These are phyloP conservation scores for Colletotrichum plurivorum DNA, from an alignment of 2,329 filamentous ascomycete genomes.

Conservation along the genomic window DNA sequence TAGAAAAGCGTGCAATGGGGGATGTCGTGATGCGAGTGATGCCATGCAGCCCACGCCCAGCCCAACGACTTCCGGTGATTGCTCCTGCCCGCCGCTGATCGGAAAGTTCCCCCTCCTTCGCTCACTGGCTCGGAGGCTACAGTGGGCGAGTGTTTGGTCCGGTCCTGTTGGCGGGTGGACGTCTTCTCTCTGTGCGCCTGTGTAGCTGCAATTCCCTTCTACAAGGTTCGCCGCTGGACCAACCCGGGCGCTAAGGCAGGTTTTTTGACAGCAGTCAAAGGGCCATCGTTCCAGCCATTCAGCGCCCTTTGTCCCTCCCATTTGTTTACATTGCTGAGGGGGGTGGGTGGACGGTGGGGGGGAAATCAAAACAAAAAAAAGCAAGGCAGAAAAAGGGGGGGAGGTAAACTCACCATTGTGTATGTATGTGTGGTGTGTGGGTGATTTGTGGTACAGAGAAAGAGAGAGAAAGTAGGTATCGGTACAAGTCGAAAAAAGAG, in stretches of 20 bases:
- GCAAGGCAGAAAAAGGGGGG: conserved; percentile 25
- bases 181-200: conserved; percentile 1
- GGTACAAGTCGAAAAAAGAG: background rate
- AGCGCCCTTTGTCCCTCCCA: conserved; percentile 22
- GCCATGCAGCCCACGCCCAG: background rate
- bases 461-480: background rate
- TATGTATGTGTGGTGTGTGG: background rate
- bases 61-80: background rate
- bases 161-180: conserved; percentile 42
- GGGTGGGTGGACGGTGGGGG: conserved; percentile 5
- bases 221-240: conserved; percentile 39
- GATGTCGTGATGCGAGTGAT: conserved; percentile 31
- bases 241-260: conserved; percentile 31
- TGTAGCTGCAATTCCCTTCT: conserved; percentile 17
- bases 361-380: conserved; percentile 31
- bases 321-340: conserved; percentile 41
- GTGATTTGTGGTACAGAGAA: background rate
- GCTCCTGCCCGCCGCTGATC: conserved; percentile 25
- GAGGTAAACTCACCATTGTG: conserved; percentile 54
- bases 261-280: conserved; percentile 17
- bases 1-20: background rate
- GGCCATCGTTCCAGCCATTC: conserved; percentile 17
- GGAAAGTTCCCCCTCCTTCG: conserved; percentile 6
- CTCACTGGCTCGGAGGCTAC: background rate
- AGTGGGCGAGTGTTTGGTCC: conserved; percentile 28